Evolutionary conservation across 1,139 yeast species (phyloP), one percentile per base, ranked within the genome.

Genomic region (Yamadazyma dushanensis): DNA sequence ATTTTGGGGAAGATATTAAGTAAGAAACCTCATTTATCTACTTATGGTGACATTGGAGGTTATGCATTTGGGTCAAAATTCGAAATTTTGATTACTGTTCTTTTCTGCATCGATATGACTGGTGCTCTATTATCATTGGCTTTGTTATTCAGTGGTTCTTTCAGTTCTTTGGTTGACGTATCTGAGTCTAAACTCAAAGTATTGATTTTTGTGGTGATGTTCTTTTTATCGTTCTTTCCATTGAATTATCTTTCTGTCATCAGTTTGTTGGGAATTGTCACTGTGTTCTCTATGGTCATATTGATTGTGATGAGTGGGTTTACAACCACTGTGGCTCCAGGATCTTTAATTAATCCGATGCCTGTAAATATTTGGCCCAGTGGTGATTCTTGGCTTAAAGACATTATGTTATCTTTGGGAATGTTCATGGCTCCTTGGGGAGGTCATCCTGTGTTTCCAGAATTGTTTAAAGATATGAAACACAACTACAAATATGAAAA

Each of bases 371-470:
- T 75, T 34, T 74, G 77, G 66, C 95, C 95, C 1, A 53, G 59
- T 9, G 29, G 21, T 8, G 66, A 70, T 29, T 58, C 59, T 21
- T 63, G 70, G 28, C 68, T 81, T 2, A 9, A 17, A 10, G 26
- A 38, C 28, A 36, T 45, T 4, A 68, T 86, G 18, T 63, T 84
- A 24, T 73, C 88, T 4, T 70, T 84, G 43, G 95, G 95, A 5
- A 72, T 86, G 29, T 74, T 84, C 47, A 82, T 86, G 82, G 85
- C 94, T 7, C 90, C 92, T 11, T 86, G 92, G 86, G 94, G 95
- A 43, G 95, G 95, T 3, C 95, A 86, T 57, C 89, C 94, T 1
- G 86, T 86, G 15, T 84, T 84, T 49, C 95, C 95, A 2, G 87
- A 84, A 51, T 66, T 86, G 35, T 83, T 80, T 56, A 70, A 83